phyloP scores from a whole-genome alignment of 2,329 filamentous ascomycete species.

The Gremmenia infestans region DNA sequence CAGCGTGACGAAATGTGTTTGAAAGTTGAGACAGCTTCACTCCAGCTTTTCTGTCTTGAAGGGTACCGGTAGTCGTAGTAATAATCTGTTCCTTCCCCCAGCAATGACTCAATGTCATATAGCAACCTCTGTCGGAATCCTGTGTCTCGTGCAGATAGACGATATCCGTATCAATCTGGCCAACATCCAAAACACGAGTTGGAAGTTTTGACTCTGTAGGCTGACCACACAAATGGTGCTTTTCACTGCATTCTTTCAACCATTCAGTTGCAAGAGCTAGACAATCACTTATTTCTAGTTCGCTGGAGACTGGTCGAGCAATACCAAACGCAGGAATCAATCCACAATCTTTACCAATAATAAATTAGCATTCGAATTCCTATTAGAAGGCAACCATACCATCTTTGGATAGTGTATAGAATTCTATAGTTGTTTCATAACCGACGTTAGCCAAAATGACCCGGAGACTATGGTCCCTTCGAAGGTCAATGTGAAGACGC shows the following conservation, averaged over 20 bases:
- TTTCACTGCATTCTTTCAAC: neutral
- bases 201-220: neutral
- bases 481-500: neutral
- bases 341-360: neutral
- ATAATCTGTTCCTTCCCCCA: conserved; percentile 3
- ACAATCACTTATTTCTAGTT: neutral
- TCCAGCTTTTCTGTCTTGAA: neutral
- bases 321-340: neutral
- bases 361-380: neutral
- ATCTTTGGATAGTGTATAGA: neutral
- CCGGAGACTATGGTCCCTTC: neutral
- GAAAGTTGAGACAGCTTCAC: neutral
- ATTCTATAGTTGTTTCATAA: neutral
- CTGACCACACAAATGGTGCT: neutral
- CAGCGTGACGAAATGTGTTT: neutral
- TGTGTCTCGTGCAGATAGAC: neutral
- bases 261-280: neutral
- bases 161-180: neutral
- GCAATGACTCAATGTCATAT: conserved; percentile 1
- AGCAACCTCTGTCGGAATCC: neutral
- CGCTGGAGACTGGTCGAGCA: neutral
- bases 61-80: neutral
- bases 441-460: neutral
- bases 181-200: neutral
- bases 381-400: neutral